These are phyloP conservation scores for Ailanthus altissimus DNA, from an alignment of 345 rosid genomes.

Conservation along the genomic window DNA sequence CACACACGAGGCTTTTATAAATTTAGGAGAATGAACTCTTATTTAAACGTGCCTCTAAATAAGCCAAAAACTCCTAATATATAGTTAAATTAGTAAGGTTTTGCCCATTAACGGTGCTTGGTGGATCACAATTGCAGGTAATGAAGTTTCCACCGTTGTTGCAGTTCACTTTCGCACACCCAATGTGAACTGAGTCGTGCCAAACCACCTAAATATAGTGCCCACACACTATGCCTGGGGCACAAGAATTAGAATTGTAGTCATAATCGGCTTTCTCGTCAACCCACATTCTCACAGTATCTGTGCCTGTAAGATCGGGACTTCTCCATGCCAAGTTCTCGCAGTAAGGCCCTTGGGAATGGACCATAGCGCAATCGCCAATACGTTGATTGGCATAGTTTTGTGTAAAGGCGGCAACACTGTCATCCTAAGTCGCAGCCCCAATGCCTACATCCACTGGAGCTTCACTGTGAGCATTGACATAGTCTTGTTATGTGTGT, in stretches of 20 bases:
- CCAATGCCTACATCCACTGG: conserved; percentile 41
- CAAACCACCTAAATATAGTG: conserved; percentile 83
- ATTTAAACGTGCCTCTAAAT: too few species aligned
- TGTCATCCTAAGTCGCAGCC: conserved; percentile 45
- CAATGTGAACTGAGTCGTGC: conserved; percentile 50
- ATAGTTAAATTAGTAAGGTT: too few species aligned
- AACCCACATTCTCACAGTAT: conserved; percentile 59
- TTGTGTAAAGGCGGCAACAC: conserved; percentile 46
- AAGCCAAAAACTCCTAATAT: too few species aligned
- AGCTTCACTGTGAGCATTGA: conserved; percentile 52
- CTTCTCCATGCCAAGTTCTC: conserved; percentile 59
- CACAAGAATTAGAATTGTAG: conserved; percentile 50
- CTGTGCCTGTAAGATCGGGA: conserved; percentile 36
- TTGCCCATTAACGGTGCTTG: conserved; percentile 43
- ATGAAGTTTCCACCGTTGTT: conserved; percentile 46
- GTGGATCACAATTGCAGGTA: conserved; percentile 61
- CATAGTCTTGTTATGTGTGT: conserved; percentile 38
- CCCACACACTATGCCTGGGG: conserved; percentile 40
- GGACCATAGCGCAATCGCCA: conserved; percentile 47
- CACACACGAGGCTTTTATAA: too few species aligned
- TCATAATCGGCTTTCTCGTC: conserved; percentile 50
- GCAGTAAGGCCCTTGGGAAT: conserved; percentile 62
- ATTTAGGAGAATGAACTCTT: too few species aligned
- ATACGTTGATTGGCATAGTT: conserved; percentile 38
- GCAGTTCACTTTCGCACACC: conserved; percentile 69